Conservation (phyloP, 306 rosid species). For the barrel medic (Medicago truncatula) region MtrunA17r5.0-ANR NC_053042.1:12527001-12527500, state of each 20-base stretch:
- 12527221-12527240: not conserved
- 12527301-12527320: too few relatives aligned
- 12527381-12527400: too few relatives aligned
- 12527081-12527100: conserved; percentile 71
- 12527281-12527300: not conserved
- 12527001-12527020: not conserved
- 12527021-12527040: conserved; percentile 8
- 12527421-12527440: not conserved
- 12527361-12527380: too few relatives aligned
- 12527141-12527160: not conserved
- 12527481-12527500: not conserved
- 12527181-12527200: not conserved
- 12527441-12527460: not conserved
- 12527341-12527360: not conserved
- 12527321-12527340: not conserved
- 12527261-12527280: not conserved
- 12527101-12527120: conserved; percentile 78
- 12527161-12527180: conserved; percentile 4
- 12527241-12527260: too few relatives aligned
- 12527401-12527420: too few relatives aligned
- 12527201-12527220: not conserved
- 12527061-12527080: conserved; percentile 85
- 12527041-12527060: conserved; percentile 76
- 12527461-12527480: too few relatives aligned
- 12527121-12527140: conserved; percentile 20